Percentiles rank a stretch among this genome's conserved stretches.
Conservation (phyloP, 2,329 filamentous ascomycete species). For the Dactylellina sp. region DNA sequence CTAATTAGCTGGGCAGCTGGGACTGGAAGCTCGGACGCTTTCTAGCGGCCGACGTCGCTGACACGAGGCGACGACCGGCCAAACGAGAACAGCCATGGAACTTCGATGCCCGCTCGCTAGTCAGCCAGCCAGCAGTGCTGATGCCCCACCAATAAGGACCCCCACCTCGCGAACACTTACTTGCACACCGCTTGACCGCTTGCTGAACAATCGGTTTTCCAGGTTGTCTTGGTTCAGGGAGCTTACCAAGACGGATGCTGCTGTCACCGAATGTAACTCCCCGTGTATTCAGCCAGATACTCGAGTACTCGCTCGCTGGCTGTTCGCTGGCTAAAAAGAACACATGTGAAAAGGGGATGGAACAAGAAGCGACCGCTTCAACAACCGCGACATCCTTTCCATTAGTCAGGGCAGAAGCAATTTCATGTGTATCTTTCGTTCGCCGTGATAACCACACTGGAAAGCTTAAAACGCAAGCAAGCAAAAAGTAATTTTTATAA, state of each 20-base stretch:
- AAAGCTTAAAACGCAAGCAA: conserved; percentile 39
- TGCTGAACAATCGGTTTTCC: not conserved
- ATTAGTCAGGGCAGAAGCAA: not conserved
- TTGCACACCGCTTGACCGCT: too few species aligned
- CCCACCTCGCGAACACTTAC: conserved; percentile 27
- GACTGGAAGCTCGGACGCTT: conserved; percentile 31
- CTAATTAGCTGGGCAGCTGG: too few species aligned
- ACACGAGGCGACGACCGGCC: not conserved
- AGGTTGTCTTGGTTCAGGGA: not conserved
- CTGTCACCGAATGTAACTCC: conserved; percentile 30
- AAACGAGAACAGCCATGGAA: conserved; percentile 46
- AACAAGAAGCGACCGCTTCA: not conserved
- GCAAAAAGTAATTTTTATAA: conserved; percentile 29
- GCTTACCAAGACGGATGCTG: conserved; percentile 32
- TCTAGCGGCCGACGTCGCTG: conserved; percentile 51
- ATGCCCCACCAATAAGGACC: conserved; percentile 21
- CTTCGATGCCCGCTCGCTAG: too few species aligned
- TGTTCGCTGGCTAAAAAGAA: not conserved
- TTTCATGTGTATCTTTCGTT: conserved; percentile 11
- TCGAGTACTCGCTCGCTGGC: not conserved
- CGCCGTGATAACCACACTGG: conserved; percentile 13
- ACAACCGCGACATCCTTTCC: conserved; percentile 1
- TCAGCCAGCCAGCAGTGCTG: not conserved
- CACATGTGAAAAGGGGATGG: not conserved
- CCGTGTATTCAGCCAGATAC: not conserved